Evolutionary conservation across 192 early-diverging fungal species (phyloP).

Genomic region (Piromyces sp.): DNA sequence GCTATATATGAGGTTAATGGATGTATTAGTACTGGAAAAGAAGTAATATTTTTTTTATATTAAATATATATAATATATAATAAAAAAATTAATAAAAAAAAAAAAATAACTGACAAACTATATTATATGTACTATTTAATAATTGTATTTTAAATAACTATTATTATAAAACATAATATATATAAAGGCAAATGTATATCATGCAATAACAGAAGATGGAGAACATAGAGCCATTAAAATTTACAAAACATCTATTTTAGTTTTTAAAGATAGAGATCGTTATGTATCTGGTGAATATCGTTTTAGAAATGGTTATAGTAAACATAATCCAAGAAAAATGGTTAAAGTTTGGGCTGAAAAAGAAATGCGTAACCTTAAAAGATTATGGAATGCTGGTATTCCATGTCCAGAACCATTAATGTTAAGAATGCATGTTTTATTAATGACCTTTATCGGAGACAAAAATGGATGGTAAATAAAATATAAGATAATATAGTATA

Average conservation of each 20-base stretch:
- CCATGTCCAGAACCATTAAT: conserved; percentile 76
- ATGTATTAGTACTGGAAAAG: conserved; percentile 94
- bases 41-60: conserved; percentile 17
- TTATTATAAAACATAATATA: no score
- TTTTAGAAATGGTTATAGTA: conserved; percentile 65
- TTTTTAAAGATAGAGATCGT: conserved; percentile 93
- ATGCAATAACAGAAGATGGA: conserved; percentile 69
- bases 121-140: no score
- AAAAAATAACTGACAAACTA: no score
- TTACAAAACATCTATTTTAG: conserved; percentile 95
- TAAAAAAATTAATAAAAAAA: no score
- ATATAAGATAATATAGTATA: no score
- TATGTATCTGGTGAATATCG: conserved; percentile 91
- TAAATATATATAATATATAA: no score
- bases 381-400: conserved; percentile 65
- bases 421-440: conserved; percentile 78
- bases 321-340: conserved; percentile 94
- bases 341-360: conserved; percentile 97
- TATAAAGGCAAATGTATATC: conserved; percentile 81
- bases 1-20: conserved; percentile 88
- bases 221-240: conserved; percentile 84
- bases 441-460: conserved; percentile 89
- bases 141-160: no score
- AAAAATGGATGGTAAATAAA: conserved; percentile 67
- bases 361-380: conserved; percentile 94